A percentile compares a stretch with the other conserved stretches of the same genome.
Conservation (phyloP, 345 rosid species). For the Cochlearia excelsa region DNA sequence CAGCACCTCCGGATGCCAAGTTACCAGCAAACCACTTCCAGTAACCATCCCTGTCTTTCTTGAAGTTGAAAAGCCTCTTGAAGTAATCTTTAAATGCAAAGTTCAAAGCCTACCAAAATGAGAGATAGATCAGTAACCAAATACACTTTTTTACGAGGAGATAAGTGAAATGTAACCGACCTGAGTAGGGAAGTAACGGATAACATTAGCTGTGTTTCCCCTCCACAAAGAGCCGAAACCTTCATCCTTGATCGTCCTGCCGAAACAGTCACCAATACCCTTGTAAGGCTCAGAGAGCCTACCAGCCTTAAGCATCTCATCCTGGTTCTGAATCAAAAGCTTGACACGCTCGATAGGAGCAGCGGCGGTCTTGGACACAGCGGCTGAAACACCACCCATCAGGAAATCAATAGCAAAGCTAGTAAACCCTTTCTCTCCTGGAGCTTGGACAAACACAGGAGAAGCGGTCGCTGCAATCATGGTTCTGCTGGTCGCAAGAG, state of each 20-base stretch:
- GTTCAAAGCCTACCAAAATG: slow-evolving; percentile 63
- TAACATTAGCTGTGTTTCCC: slow-evolving; percentile 86
- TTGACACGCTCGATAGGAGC: slow-evolving; percentile 92
- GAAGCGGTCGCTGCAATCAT: slow-evolving; percentile 37
- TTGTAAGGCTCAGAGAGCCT: slow-evolving; percentile 82
- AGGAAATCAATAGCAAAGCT: slow-evolving; percentile 69
- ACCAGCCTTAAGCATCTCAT: slow-evolving; percentile 83
- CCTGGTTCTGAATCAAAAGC: slow-evolving; percentile 86
- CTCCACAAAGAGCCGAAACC: slow-evolving; percentile 71
- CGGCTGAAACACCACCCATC: slow-evolving; percentile 92
- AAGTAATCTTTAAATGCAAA: slow-evolving; percentile 93
- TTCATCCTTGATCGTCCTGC: slow-evolving; percentile 63
- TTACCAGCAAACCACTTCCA: slow-evolving; percentile 96
- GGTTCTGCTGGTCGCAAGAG: slow-evolving; percentile 19
- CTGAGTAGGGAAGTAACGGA: slow-evolving; percentile 93
- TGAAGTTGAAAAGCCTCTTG: slow-evolving; percentile 85
- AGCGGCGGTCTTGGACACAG: slow-evolving; percentile 82
- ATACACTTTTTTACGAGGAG: background rate
- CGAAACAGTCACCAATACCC: slow-evolving; percentile 84
- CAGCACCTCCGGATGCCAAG: slow-evolving; percentile 86
- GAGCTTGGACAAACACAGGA: slow-evolving; percentile 58
- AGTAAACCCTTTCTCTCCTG: slow-evolving; percentile 61
- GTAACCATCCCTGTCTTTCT: slow-evolving; percentile 85
- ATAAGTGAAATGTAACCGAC: slow-evolving; percentile 25
- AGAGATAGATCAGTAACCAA: slow-evolving; percentile 6